Evolutionary conservation across 139 green algal genomes (phyloP).

Genomic region (Mesotaenium endlicherianum): DNA sequence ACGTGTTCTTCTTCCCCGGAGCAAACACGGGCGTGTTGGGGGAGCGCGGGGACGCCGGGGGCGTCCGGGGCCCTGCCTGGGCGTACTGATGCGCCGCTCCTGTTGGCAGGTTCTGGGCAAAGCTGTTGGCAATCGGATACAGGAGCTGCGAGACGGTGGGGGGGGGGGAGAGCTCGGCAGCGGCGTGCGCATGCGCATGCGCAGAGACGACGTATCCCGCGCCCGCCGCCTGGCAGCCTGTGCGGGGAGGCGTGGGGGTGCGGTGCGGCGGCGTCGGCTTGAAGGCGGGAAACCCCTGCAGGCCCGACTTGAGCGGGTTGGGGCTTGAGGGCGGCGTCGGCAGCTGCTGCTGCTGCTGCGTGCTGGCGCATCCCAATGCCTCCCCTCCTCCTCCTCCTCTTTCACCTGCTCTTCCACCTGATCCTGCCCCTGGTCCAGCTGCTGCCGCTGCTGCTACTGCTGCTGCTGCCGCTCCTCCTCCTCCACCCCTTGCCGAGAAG

Average conservation of each 20-base stretch:
- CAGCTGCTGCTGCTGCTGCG: too few species aligned
- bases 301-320: too few species aligned
- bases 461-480: not conserved
- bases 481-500: not conserved
- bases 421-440: not conserved
- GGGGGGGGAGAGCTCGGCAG: not conserved
- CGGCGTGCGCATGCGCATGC: too few species aligned
- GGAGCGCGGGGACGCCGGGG: not conserved
- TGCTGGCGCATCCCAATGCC: too few species aligned
- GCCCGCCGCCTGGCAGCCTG: too few species aligned
- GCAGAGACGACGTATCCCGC: too few species aligned
- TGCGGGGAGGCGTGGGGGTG: too few species aligned
- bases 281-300: too few species aligned
- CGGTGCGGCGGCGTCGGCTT: too few species aligned
- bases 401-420: not conserved
- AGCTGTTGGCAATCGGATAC: not conserved
- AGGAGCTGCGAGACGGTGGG: not conserved
- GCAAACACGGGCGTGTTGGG: not conserved
- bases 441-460: not conserved
- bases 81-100: not conserved
- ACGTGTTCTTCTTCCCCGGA: not conserved
- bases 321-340: too few species aligned
- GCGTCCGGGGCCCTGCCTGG: not conserved
- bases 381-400: too few species aligned
- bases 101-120: not conserved